phyloP scores from a whole-genome alignment of 257 asterid genomes.

The Solanum gandarillasii region DNA sequence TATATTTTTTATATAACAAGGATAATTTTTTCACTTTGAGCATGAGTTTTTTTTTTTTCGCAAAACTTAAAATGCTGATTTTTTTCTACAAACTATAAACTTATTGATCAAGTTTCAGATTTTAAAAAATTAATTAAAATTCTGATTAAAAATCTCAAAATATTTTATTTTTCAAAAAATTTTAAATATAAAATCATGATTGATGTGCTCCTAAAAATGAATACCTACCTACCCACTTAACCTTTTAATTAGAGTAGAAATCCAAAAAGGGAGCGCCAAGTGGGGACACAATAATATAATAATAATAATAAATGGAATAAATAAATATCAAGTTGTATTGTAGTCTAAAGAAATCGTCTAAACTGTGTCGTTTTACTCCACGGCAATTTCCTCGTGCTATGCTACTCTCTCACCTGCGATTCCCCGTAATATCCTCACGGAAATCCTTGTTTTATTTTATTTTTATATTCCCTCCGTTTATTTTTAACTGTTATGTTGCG shows the following conservation, averaged over 20 bases:
- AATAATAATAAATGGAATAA: background rate
- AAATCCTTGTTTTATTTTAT: background rate
- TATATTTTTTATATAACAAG: no score
- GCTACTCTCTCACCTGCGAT: background rate
- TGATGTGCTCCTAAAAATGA: background rate
- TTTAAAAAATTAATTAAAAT: no score
- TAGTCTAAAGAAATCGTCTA: background rate
- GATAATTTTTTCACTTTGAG: background rate
- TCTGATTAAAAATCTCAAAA: background rate
- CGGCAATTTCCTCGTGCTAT: background rate
- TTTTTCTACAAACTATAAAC: no score
- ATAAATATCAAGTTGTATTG: background rate
- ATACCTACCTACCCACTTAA: background rate
- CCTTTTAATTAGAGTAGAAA: background rate
- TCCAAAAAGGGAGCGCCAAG: background rate
- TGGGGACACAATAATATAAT: background rate
- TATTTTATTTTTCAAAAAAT: no score
- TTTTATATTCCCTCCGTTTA: background rate
- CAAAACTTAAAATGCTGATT: background rate
- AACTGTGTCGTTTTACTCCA: background rate
- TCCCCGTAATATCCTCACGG: background rate
- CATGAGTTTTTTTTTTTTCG: no score
- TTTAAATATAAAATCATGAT: background rate
- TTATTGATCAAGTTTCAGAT: background rate
- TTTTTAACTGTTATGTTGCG: no score